Base-by-base conservation (phyloP, 2,329 filamentous ascomycete species). In the Aspergillus luchuensis region DNA sequence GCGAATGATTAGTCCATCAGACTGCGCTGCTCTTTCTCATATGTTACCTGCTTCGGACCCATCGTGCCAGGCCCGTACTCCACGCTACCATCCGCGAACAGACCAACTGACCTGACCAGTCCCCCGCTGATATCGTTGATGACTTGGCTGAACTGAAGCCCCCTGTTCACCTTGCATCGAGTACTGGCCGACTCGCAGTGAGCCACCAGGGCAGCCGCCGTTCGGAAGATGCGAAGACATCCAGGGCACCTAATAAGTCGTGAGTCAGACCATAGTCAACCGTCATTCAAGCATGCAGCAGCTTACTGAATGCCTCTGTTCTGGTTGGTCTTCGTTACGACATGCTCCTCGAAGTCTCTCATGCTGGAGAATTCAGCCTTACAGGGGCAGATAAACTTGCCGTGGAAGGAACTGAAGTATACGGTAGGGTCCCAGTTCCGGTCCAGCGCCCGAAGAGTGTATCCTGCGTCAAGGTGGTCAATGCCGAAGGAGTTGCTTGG, bases 61-160 rank as follows among this genome's bases (percentile, higher is more conserved):
- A 71, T 25, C 21, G 66, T 57, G 2, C 66, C 65, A 1, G 66
- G 65, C n/a, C 67, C 70, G 56, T 75, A 77, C 60, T 69, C 75
- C 54, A 75, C 58, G 1, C 69, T 71, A 2, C 76, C 76, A 43
- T 78, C 75, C 1, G 66, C 63, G 43, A 73, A 61, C 51, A 67
- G 68, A 2, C 75, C 75, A 3, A 60, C 63, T 1, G 71, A 67
- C 39, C 73, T 72, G 55, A 79, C 67, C 17, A 79, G 47, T 0
- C 78, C 78, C 2, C 72, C 76, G 8, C 71, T 79, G 13, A 78
- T 60, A 23, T 78, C 74, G 33, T 76, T 69, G 30, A 81, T 68
- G 0, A 76, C 66, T 54, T 75, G 69, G 3, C 69, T 72, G 52
- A 74, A 78, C 8, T 69, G 63, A 2, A 57, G 48, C 19, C 65